A percentile compares a stretch with the other conserved stretches of the same genome.
phyloP scores from a whole-genome alignment of 192 early-diverging fungal genomes.

The Entomortierella lignicola region DNA sequence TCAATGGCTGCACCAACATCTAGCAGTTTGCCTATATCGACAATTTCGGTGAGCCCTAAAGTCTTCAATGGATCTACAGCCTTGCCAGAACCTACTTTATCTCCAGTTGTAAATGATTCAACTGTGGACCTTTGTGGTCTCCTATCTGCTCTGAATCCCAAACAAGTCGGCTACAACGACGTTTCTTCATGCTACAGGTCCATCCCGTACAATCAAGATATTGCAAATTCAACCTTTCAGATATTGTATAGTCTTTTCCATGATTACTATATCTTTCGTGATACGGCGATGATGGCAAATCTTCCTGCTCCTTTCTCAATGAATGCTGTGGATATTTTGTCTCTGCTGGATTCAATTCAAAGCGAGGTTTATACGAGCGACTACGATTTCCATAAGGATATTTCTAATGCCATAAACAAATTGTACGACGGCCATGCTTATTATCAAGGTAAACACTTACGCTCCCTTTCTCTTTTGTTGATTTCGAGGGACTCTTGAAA shows the following conservation, averaged over 20 bases:
- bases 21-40: too few species aligned
- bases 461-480: neutral
- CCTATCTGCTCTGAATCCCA: neutral
- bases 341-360: neutral
- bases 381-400: conserved; percentile 19
- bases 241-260: conserved; percentile 14
- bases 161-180: neutral
- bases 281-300: conserved; percentile 13
- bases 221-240: neutral
- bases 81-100: neutral
- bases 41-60: too few species aligned
- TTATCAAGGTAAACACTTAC: conserved; percentile 19
- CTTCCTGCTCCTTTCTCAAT: conserved; percentile 12
- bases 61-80: too few species aligned
- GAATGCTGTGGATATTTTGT: conserved; percentile 4
- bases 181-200: conserved; percentile 20
- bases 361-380: conserved; percentile 11
- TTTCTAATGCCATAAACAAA: neutral
- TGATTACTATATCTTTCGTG: conserved; percentile 24
- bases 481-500: too few species aligned
- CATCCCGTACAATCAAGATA: neutral
- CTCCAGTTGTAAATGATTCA: neutral
- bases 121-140: conserved; percentile 3
- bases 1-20: too few species aligned
- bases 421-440: conserved; percentile 24